phyloP scores from a whole-genome alignment of 2,329 filamentous ascomycete species.

The Berkeleyomyces basicola region DNA sequence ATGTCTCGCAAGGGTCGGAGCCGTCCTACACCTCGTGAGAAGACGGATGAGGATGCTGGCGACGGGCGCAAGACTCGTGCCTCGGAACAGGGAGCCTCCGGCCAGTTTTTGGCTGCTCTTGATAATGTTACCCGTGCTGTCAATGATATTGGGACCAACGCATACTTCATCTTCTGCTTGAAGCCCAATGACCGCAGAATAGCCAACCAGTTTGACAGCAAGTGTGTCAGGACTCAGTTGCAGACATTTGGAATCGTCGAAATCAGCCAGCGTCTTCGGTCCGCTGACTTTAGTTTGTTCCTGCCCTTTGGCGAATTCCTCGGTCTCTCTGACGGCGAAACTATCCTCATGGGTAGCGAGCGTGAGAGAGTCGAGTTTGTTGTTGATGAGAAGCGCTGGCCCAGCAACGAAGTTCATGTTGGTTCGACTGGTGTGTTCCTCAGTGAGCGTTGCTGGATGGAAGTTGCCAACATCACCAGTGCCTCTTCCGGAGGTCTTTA shows the following conservation, averaged over 20 bases:
- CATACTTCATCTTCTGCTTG: constrained; percentile 91
- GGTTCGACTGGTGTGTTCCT: constrained; percentile 90
- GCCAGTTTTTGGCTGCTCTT: constrained; percentile 76
- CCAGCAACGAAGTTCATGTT: constrained; percentile 73
- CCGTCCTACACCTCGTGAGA: constrained; percentile 22
- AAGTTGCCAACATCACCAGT: constrained; percentile 55
- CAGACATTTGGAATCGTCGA: constrained; percentile 94
- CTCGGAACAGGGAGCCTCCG: constrained; percentile 73
- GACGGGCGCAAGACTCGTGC: constrained; percentile 28
- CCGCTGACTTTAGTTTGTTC: constrained; percentile 91
- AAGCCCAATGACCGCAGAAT: constrained; percentile 96
- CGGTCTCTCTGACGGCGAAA: constrained; percentile 69
- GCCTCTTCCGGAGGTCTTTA: constrained; percentile 26
- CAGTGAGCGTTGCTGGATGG: constrained; percentile 89
- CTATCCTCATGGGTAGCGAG: constrained; percentile 77
- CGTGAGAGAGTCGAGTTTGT: constrained; percentile 79
- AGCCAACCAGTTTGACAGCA: constrained; percentile 97
- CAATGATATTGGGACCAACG: constrained; percentile 66
- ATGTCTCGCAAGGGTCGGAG: constrained; percentile 50
- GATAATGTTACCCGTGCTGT: constrained; percentile 85
- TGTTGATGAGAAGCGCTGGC: constrained; percentile 87
- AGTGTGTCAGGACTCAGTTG: constrained; percentile 86
- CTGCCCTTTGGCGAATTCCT: constrained; percentile 92
- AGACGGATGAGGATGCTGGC: constrained; percentile 29
- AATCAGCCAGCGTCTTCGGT: constrained; percentile 81